Evolutionary conservation across 345 rosid species (phyloP).

Genomic region (Draba incana): DNA sequence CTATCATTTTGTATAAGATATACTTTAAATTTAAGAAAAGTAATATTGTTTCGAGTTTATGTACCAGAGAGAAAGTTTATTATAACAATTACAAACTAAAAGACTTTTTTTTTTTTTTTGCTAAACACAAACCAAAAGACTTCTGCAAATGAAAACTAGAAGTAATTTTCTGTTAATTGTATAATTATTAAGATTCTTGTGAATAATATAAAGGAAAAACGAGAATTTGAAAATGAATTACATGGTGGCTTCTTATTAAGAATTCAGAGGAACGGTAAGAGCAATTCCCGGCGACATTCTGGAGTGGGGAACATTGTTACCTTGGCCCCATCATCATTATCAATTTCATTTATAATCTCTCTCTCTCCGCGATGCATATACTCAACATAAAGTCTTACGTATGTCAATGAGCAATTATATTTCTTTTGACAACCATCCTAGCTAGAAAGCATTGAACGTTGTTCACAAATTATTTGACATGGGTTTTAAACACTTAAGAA

Average conservation of each 20-base stretch:
- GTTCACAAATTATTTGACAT: slow-evolving; percentile 25
- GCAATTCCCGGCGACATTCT: slow-evolving; percentile 41
- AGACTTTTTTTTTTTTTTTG: too few relatives aligned
- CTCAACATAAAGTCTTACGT: slow-evolving; percentile 27
- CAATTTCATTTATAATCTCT: not conserved
- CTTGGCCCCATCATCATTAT: slow-evolving; percentile 35
- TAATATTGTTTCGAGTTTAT: too few relatives aligned
- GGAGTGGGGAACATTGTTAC: slow-evolving; percentile 36
- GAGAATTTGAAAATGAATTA: not conserved
- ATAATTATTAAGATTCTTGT: not conserved
- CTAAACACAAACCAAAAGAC: not conserved
- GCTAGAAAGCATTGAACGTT: slow-evolving; percentile 8
- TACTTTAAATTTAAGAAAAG: too few relatives aligned
- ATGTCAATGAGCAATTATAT: slow-evolving; percentile 33
- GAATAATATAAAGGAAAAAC: not conserved
- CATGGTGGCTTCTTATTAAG: not conserved
- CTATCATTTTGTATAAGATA: not conserved
- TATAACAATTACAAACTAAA: too few relatives aligned
- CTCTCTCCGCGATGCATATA: slow-evolving; percentile 34
- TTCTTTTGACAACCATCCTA: slow-evolving; percentile 31
- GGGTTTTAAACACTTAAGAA: slow-evolving; percentile 1
- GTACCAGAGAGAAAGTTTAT: too few relatives aligned
- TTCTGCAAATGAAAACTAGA: slow-evolving; percentile 9
- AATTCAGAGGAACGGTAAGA: slow-evolving; percentile 8
- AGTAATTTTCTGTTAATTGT: slow-evolving; percentile 2